Conservation (phyloP, 768 basidiomycete genomes). For the Cantharellus cinnabarinus region DNA sequence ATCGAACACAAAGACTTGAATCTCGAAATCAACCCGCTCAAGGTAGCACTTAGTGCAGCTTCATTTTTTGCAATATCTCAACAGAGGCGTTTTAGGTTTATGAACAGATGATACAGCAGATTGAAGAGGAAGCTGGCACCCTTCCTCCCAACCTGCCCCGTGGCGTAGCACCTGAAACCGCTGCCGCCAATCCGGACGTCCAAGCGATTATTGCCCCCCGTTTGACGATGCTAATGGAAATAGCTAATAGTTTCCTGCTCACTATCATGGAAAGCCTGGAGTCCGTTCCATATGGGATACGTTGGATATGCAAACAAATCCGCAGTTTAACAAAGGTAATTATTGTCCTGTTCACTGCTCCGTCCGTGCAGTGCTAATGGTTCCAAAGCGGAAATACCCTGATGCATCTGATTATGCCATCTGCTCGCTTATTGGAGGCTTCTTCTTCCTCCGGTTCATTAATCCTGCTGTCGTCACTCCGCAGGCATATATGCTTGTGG, state of each 20-base stretch:
- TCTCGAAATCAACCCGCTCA: conserved; percentile 96
- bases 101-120: conserved; percentile 98
- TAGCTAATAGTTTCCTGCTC: conserved; percentile 89
- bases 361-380: not conserved
- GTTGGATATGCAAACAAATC: conserved; percentile 99
- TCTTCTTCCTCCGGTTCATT: conserved; percentile 99
- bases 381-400: conserved; percentile 79
- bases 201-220: conserved; percentile 96
- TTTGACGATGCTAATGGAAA: conserved; percentile 98
- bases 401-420: conserved; percentile 97
- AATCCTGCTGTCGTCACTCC: conserved; percentile 98
- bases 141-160: conserved; percentile 81
- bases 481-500: conserved; percentile 98
- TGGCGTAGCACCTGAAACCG: conserved; percentile 86
- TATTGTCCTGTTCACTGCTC: not conserved
- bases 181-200: conserved; percentile 83
- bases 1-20: conserved; percentile 99
- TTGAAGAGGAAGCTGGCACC: conserved; percentile 89
- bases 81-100: conserved; percentile 44
- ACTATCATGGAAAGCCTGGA: conserved; percentile 99
- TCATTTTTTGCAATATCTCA: not conserved
- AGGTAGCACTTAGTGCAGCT: conserved; percentile 28
- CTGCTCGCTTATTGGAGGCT: conserved; percentile 95
- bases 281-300: conserved; percentile 94
- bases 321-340: conserved; percentile 79